phyloP scores from a whole-genome alignment of 441 rosid genomes.

The Heliophila coronopifolia region DNA sequence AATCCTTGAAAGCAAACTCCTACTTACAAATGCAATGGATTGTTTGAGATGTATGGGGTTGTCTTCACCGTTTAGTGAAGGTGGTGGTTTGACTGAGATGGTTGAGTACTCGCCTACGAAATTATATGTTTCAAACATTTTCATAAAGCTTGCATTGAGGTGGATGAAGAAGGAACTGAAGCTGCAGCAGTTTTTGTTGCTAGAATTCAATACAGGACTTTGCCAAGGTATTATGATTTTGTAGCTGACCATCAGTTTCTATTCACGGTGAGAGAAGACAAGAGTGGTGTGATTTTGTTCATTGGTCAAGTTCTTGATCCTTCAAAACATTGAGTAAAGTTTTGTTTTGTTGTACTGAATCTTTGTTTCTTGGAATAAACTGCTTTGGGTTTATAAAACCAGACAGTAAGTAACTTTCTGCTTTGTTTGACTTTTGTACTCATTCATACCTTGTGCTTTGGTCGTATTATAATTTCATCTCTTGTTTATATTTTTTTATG shows the following conservation, averaged over 20 bases:
- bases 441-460: too few relatives aligned
- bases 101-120: constrained; percentile 46
- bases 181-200: constrained; percentile 63
- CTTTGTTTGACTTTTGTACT: too few relatives aligned
- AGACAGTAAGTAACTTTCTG: too few relatives aligned
- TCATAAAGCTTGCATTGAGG: constrained; percentile 70
- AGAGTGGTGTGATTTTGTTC: constrained; percentile 56
- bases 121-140: constrained; percentile 48
- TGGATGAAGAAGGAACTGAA: constrained; percentile 82
- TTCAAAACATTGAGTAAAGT: too few relatives aligned
- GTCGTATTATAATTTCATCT: too few relatives aligned
- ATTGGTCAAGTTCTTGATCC: constrained; percentile 66
- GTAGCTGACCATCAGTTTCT: constrained; percentile 82
- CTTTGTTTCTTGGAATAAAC: too few relatives aligned
- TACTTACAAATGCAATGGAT: constrained; percentile 72
- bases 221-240: constrained; percentile 28
- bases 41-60: constrained; percentile 59
- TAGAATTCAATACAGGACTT: constrained; percentile 16
- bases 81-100: constrained; percentile 62
- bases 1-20: too few relatives aligned
- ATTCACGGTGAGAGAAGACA: constrained; percentile 57
- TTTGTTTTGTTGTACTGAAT: too few relatives aligned
- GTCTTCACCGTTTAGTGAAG: constrained; percentile 44
- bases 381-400: too few relatives aligned
- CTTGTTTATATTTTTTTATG: too few relatives aligned